Percentiles rank a stretch among this genome's conserved stretches.
Conservation (phyloP, 768 basidiomycete species). For the Porphyrellus cyaneotinctus region DNA sequence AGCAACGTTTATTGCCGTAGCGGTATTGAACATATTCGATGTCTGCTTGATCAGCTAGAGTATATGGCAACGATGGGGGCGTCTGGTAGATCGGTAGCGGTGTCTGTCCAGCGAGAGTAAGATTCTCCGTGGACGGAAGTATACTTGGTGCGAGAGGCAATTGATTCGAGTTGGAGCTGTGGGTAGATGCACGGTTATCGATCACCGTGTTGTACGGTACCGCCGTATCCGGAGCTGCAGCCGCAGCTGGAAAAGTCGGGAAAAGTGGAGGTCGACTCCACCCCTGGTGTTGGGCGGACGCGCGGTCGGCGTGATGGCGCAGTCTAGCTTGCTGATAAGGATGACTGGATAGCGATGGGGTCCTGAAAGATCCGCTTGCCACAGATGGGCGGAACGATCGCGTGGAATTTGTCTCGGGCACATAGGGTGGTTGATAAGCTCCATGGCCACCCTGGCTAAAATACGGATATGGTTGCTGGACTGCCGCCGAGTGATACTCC, state of each 20-base stretch:
- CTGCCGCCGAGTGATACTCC: not conserved
- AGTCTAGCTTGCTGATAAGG: conserved; percentile 16
- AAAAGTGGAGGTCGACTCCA: not conserved
- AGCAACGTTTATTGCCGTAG: conserved; percentile 16
- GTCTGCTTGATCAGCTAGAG: conserved; percentile 15
- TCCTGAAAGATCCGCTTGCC: conserved; percentile 5
- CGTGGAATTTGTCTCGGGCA: not conserved
- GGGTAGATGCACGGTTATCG: not conserved
- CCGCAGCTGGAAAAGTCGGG: not conserved
- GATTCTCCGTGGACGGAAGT: not conserved
- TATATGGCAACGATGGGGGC: not conserved
- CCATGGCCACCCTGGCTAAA: not conserved
- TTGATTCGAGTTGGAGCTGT: not conserved
- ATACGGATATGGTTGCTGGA: conserved; percentile 7
- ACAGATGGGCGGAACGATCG: conserved; percentile 5
- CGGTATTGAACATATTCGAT: conserved; percentile 21
- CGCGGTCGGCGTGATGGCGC: conserved; percentile 12
- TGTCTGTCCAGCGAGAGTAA: not conserved
- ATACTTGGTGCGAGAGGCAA: not conserved
- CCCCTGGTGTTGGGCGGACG: conserved; percentile 2
- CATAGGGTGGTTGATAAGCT: not conserved
- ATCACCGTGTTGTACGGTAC: not conserved
- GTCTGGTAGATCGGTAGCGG: not conserved
- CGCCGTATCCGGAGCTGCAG: not conserved
- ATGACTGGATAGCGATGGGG: conserved; percentile 7